phyloP scores from a whole-genome alignment of 2,329 filamentous ascomycete genomes.

The Xylaria arbuscula region DNA sequence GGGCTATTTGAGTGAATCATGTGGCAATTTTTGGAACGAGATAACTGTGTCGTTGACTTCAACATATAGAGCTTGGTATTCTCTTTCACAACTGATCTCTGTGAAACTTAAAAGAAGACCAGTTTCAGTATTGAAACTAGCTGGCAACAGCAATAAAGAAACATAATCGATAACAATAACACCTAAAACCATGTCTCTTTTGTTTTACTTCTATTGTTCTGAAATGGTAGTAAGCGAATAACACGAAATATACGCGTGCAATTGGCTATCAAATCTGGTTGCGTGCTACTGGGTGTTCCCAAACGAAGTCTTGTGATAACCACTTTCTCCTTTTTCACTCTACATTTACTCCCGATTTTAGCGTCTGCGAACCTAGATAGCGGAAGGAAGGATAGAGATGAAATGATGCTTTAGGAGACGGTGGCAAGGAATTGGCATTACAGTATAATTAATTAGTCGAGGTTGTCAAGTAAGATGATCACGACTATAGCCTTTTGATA shows the following conservation, averaged over 20 bases:
- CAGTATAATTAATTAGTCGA: neutral
- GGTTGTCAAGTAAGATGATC: neutral
- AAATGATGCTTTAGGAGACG: neutral
- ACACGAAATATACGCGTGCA: neutral
- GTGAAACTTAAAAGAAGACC: neutral
- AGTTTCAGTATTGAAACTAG: neutral
- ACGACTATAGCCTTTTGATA: too few relatives aligned
- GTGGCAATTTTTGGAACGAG: neutral
- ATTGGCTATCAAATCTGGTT: too few relatives aligned
- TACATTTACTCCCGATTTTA: neutral
- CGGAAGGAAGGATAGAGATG: neutral
- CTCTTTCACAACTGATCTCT: conserved; percentile 7
- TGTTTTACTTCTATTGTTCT: conserved; percentile 13
- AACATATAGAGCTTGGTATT: neutral
- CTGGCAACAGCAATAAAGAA: neutral
- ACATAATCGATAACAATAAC: neutral
- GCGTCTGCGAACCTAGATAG: neutral
- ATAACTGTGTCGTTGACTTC: neutral
- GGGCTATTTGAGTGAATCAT: neutral
- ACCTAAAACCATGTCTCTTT: neutral
- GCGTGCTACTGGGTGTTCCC: neutral
- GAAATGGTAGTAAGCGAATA: neutral
- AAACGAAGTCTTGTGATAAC: neutral
- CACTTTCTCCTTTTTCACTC: too few relatives aligned
- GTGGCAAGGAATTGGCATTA: neutral